Conservation (phyloP, 495 filamentous ascomycete genomes). For the Xylaria acuta region DNA sequence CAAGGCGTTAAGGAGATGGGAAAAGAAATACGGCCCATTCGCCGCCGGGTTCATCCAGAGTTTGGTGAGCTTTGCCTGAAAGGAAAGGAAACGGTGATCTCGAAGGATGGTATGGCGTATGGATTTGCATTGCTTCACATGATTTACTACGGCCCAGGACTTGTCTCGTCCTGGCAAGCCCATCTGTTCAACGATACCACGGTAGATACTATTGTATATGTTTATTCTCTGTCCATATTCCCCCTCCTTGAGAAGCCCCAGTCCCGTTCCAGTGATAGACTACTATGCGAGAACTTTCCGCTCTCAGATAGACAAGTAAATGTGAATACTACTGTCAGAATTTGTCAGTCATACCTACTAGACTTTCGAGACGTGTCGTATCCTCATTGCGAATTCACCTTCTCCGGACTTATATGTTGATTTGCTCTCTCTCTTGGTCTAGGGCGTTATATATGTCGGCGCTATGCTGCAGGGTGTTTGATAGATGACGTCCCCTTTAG, state of each 20-base stretch:
- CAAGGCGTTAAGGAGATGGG: constrained; percentile 20
- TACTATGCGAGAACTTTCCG: not conserved
- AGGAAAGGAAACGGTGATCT: not conserved
- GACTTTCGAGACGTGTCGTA: too few species aligned
- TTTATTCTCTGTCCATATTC: not conserved
- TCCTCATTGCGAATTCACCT: too few species aligned
- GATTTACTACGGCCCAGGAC: not conserved
- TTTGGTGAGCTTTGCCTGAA: not conserved
- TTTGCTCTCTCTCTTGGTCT: too few species aligned
- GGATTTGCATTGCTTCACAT: not conserved
- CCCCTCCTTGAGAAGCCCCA: not conserved
- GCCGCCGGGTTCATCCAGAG: not conserved
- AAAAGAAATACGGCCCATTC: not conserved
- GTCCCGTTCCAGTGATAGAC: not conserved
- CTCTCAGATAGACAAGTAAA: too few species aligned
- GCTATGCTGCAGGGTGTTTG: too few species aligned
- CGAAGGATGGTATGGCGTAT: not conserved
- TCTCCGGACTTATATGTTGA: too few species aligned
- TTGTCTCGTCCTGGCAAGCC: not conserved
- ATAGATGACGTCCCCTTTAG: too few species aligned
- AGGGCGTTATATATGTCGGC: too few species aligned
- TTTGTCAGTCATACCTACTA: too few species aligned
- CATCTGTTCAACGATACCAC: not conserved
- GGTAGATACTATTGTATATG: not conserved
- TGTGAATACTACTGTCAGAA: too few species aligned